phyloP scores from a whole-genome alignment of 257 asterid species.

The Echites panduratus region DNA sequence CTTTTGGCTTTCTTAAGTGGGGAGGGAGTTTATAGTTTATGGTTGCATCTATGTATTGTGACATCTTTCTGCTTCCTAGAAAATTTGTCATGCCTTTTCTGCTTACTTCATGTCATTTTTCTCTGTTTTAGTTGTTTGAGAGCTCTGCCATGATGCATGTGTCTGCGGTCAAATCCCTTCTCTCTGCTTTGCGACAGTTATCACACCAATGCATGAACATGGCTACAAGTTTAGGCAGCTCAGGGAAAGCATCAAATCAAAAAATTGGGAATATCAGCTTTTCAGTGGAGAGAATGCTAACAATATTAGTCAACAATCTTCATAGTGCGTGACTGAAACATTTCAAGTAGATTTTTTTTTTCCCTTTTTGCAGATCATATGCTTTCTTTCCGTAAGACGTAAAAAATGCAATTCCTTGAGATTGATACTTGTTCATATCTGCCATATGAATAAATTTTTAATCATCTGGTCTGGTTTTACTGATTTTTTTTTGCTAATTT shows the following conservation, averaged over 20 bases:
- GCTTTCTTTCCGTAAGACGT: slow-evolving; percentile 4
- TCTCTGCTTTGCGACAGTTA: slow-evolving; percentile 87
- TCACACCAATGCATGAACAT: slow-evolving; percentile 71
- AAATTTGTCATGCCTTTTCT: not conserved
- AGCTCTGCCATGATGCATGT: slow-evolving; percentile 92
- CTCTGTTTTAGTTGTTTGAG: slow-evolving; percentile 66
- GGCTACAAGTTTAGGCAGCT: slow-evolving; percentile 56
- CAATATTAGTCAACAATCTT: slow-evolving; percentile 79
- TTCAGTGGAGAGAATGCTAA: slow-evolving; percentile 84
- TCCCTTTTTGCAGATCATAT: slow-evolving; percentile 11
- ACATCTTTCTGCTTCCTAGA: not conserved
- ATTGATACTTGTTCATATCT: not conserved
- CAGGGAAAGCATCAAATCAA: slow-evolving; percentile 68
- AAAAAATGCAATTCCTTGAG: not conserved
- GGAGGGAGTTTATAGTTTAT: not conserved
- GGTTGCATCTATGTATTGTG: not conserved
- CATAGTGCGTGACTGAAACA: slow-evolving; percentile 56
- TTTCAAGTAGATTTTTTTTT: not conserved
- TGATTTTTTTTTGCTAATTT: not conserved
- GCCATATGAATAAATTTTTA: not conserved
- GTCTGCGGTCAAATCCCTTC: slow-evolving; percentile 85
- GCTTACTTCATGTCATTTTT: not conserved
- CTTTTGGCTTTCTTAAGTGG: slow-evolving; percentile 7
- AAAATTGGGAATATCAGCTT: slow-evolving; percentile 79
- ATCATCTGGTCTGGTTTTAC: not conserved